phyloP scores from a whole-genome alignment of 2,329 filamentous ascomycete genomes.

The Aplosporella prunicola region DNA sequence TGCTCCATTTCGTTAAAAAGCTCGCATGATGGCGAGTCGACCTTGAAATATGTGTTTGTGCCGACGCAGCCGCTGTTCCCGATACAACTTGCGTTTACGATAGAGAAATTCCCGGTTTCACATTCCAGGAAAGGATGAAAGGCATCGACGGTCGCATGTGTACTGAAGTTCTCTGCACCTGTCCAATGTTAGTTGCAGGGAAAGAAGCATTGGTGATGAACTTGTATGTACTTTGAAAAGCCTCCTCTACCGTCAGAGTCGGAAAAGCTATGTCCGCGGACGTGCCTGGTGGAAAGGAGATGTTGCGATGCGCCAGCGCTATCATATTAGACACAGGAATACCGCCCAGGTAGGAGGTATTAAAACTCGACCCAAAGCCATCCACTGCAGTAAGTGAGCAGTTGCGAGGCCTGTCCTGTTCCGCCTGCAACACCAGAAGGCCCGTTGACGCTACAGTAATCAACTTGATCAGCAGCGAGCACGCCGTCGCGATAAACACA shows the following conservation, averaged over 20 bases:
- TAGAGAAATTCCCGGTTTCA: too few species aligned
- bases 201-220: too few species aligned
- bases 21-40: too few species aligned
- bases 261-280: not conserved
- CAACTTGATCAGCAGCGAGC: not conserved
- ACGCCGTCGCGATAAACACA: not conserved
- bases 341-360: not conserved
- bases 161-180: not conserved
- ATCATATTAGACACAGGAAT: too few species aligned
- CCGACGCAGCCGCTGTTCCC: too few species aligned
- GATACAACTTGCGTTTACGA: too few species aligned
- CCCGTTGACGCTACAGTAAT: slow-evolving; percentile 5
- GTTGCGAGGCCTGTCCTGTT: too few species aligned
- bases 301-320: too few species aligned
- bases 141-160: not conserved
- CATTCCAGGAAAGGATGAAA: too few species aligned
- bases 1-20: too few species aligned
- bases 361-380: not conserved
- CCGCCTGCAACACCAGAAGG: slow-evolving; percentile 1
- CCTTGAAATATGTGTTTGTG: too few species aligned
- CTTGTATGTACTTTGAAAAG: too few species aligned
- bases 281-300: not conserved
- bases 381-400: not conserved
- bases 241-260: not conserved
- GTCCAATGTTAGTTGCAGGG: not conserved